Base-by-base conservation (phyloP, 2,329 filamentous ascomycete genomes). In the Ceratocystis colombiana region DNA sequence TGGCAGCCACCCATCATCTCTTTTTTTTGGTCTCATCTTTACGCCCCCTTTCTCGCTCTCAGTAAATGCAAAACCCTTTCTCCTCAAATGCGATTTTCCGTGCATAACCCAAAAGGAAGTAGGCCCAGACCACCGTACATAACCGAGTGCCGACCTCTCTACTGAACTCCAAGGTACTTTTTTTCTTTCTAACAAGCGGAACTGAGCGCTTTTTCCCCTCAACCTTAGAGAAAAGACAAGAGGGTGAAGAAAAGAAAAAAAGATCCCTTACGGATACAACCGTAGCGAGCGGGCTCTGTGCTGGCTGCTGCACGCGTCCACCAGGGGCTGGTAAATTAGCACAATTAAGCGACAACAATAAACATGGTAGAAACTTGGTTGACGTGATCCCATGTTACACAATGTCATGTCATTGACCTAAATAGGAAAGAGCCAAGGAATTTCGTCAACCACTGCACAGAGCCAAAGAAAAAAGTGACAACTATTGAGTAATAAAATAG, bases 281-380 rank as follows among this genome's bases (percentile, higher is more conserved):
- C 48, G 48, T 37, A 37, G 33, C 48, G 48, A 53, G 33, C 48
- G 48, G 20, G 48, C 48, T 25, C 48, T 53, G 20, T 25, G 48
- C 48, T 53, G 48, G 48, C 48, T 53, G 20, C 48, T 53, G 48
- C 48, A 53, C 25, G 48, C 25, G 48, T 17, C 48, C 48, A 53
- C 45, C 45, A 48, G 45, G n/a, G 17, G n/a, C n/a, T 2, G n/a
- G 2, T 50, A 22, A 8, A 8, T 7, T 20, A 22, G 5, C 46
- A n/a, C 46, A 50, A 10, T 20, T 48, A 48, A 20, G 45, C 45
- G 20, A 48, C 45, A 8, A 8, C 45, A 48, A 48, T 20, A 20
- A 25, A 25, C 8, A 4, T 15, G 48, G 4, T 4, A 22, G n/a
- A 50, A 22, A 10, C 12, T 50, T 15, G 46, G 22, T 53, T 53